phyloP scores from a whole-genome alignment of 352 stramenopile species.

The Thalassiosira livingstoniorum region DNA sequence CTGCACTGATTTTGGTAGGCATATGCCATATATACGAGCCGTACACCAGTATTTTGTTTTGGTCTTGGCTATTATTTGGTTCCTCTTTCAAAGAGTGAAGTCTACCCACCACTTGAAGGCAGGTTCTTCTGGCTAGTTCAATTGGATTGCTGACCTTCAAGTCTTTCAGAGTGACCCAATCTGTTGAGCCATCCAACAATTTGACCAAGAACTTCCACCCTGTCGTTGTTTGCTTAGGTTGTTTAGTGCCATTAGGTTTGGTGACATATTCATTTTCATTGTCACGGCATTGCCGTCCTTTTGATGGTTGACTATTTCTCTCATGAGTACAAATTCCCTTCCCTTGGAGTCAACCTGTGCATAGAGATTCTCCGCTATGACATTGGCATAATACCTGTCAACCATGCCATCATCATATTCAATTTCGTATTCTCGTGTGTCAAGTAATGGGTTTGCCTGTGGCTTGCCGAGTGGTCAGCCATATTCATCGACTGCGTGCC shows the following conservation, averaged over 20 bases:
- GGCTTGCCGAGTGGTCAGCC: constrained; percentile 35
- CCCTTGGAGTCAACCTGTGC: constrained; percentile 5
- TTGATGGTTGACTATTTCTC: constrained; percentile 57
- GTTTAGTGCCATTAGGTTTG: background rate
- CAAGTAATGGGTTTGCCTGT: constrained; percentile 44
- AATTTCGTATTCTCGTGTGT: constrained; percentile 39
- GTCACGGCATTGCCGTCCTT: constrained; percentile 39
- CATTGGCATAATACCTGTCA: constrained; percentile 28
- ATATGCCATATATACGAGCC: constrained; percentile 51
- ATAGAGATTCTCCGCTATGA: constrained; percentile 18
- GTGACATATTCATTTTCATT: constrained; percentile 32
- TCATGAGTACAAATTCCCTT: constrained; percentile 19
- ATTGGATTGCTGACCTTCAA: constrained; percentile 65
- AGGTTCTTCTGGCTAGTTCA: constrained; percentile 39
- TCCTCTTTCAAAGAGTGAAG: constrained; percentile 25
- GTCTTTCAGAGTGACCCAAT: constrained; percentile 53
- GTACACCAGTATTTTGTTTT: constrained; percentile 39
- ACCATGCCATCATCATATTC: constrained; percentile 41
- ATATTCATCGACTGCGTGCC: background rate
- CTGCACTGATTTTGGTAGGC: constrained; percentile 34
- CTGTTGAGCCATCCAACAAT: constrained; percentile 53
- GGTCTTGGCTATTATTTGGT: constrained; percentile 33
- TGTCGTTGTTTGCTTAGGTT: constrained; percentile 23
- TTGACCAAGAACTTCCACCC: constrained; percentile 49
- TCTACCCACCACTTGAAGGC: constrained; percentile 50